These are phyloP conservation scores for Sphagnum tenellum DNA, from an alignment of 225 moss, liverwort and hornwort genomes.

Conservation along the genomic window DNA sequence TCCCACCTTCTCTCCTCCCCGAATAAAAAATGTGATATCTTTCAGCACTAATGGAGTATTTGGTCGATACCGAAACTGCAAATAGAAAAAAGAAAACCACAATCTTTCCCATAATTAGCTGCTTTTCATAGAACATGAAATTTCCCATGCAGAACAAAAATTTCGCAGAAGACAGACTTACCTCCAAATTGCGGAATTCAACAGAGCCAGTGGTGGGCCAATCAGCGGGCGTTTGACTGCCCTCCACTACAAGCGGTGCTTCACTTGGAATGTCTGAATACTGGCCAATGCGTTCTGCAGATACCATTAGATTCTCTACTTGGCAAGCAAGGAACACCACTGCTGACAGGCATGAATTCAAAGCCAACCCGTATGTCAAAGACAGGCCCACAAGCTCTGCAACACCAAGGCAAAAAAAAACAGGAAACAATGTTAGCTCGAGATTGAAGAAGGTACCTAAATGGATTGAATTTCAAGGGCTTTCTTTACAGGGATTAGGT, in stretches of 20 bases:
- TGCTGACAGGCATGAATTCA: constrained; percentile 13
- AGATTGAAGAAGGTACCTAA: no score
- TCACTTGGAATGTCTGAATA: constrained; percentile 23
- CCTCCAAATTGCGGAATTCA: constrained; percentile 2
- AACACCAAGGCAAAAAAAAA: no score
- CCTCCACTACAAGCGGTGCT: constrained; percentile 18
- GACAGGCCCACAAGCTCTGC: constrained; percentile 23
- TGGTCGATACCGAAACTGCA: constrained; percentile 21
- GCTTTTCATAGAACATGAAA: no score
- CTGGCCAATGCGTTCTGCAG: constrained; percentile 30
- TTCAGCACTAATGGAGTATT: constrained; percentile 26
- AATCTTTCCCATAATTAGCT: no score
- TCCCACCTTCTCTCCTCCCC: constrained; percentile 28
- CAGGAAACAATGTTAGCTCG: no score
- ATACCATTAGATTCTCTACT: constrained; percentile 27
- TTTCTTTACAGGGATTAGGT: no score
- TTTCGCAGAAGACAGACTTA: background rate
- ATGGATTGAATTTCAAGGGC: no score
- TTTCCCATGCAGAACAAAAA: no score
- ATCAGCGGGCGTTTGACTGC: constrained; percentile 3
- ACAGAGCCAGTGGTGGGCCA: constrained; percentile 24
- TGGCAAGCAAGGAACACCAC: background rate
- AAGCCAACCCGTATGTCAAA: constrained; percentile 27
- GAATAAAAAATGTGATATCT: constrained; percentile 15
- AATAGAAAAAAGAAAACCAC: no score